These are phyloP conservation scores for Primulina eburnea DNA, from an alignment of 257 asterid species.

Conservation along the genomic window DNA sequence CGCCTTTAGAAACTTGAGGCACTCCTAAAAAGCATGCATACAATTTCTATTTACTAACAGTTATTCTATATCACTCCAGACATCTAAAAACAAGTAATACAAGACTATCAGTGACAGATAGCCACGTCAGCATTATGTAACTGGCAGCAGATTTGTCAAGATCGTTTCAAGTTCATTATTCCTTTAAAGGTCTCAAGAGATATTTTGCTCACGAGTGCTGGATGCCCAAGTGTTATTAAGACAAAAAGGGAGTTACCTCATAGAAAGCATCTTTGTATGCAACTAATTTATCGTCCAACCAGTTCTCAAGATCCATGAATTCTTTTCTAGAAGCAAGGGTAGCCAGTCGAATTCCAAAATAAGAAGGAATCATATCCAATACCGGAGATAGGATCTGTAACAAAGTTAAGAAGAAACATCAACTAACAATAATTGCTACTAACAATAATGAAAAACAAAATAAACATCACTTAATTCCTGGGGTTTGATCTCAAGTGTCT, in stretches of 20 bases:
- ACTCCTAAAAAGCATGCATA: constrained; percentile 60
- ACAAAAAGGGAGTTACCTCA: constrained; percentile 47
- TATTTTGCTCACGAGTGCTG: neutral
- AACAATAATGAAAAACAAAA: constrained; percentile 15
- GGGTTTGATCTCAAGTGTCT: neutral
- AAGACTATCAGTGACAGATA: neutral
- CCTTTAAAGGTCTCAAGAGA: neutral
- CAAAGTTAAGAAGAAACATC: constrained; percentile 24
- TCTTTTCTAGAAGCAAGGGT: constrained; percentile 82
- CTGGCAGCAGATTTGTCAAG: neutral
- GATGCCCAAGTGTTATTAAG: neutral
- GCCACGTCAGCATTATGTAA: constrained; percentile 2
- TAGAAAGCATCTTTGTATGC: constrained; percentile 65
- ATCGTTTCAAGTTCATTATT: neutral
- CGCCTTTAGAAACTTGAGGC: constrained; percentile 79
- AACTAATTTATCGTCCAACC: constrained; percentile 61
- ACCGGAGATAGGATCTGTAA: constrained; percentile 68
- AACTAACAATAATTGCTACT: constrained; percentile 15
- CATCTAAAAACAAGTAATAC: neutral
- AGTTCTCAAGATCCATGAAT: constrained; percentile 74
- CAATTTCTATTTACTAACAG: constrained; percentile 13
- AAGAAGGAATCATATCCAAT: constrained; percentile 70
- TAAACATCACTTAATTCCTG: neutral
- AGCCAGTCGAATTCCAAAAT: constrained; percentile 74
- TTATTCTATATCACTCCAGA: neutral